Evolutionary conservation across 257 asterid genomes (phyloP), one percentile per base, ranked within the genome.

Genomic region (Eustoma russellianum): DNA sequence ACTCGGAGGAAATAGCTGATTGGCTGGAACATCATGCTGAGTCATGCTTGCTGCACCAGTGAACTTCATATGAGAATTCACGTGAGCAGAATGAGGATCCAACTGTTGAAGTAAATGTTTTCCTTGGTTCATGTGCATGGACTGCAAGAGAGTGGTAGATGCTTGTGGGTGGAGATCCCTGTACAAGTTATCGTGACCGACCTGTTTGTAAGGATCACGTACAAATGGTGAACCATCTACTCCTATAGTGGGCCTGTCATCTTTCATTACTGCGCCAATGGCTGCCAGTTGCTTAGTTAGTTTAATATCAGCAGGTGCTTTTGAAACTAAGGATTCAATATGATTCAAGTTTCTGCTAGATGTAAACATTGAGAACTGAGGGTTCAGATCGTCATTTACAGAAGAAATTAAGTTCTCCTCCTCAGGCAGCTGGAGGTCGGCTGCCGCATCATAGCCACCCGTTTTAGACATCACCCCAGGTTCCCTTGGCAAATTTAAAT

Each of bases 31-130:
- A 62, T 73, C 81, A 8, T 64, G 77, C 65, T 63, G 80, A 62
- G 63, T 55, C 59, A 70, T 57, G 38, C 68, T 70, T 34, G 76
- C 93, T 3, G 76, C 73, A 51, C 82, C 77, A 70, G 68, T 9
- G 56, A 79, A 76, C 77, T 79, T 79, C 83, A 64, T 62, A 72
- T 69, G 90, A 52, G 94, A 59, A 69, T 46, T 77, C 77, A 72
- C 51, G 50, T 69, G 83, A 62, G 76, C 49, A 51, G 72, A 73
- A 67, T 68, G 83, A 33, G 94, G 60, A 65, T 83, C 89, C 78
- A 81, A 48, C 28, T 66, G 85, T 57, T 75, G 70, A 64, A 72
- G 70, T 28, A 70, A 54, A 15, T 89, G 82, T 65, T 81, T 77
- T 52, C 71, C 74, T 47, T 83, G 95, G 66, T 56, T 50, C 69